phyloP scores from a whole-genome alignment of 495 filamentous ascomycete genomes.

The Neurospora sp. region DNA sequence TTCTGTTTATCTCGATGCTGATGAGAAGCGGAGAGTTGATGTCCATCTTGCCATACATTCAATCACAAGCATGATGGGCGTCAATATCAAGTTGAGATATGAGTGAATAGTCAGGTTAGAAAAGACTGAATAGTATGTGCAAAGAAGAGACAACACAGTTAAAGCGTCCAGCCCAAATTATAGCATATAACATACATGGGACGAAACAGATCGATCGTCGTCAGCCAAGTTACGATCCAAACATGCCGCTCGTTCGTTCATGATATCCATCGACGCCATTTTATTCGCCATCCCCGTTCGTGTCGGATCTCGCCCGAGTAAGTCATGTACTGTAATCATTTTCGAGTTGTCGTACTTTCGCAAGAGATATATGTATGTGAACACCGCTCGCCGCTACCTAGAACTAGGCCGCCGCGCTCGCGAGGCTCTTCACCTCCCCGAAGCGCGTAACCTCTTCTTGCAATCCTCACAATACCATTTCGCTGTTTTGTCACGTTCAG shows the following conservation, averaged over 20 bases:
- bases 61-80: too few relatives aligned
- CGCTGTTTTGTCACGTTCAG: slow-evolving; percentile 31
- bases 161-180: neutral
- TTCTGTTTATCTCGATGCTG: too few relatives aligned
- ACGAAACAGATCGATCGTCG: neutral
- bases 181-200: neutral
- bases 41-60: too few relatives aligned
- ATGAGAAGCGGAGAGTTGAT: too few relatives aligned
- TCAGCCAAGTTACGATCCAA: neutral
- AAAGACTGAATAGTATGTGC: neutral
- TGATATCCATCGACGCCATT: neutral
- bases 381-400: neutral
- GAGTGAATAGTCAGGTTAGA: neutral
- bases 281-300: neutral
- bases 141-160: neutral
- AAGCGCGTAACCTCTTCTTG: slow-evolving; percentile 50
- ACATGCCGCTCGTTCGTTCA: neutral
- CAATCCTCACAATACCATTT: slow-evolving; percentile 92
- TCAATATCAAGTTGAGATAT: too few relatives aligned
- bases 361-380: neutral
- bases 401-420: neutral
- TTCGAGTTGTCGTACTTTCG: neutral
- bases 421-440: neutral
- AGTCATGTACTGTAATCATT: neutral
- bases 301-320: neutral